Evolutionary conservation across 805 yeast genomes (phyloP).

Genomic region (Metschnikowia rubicola): DNA sequence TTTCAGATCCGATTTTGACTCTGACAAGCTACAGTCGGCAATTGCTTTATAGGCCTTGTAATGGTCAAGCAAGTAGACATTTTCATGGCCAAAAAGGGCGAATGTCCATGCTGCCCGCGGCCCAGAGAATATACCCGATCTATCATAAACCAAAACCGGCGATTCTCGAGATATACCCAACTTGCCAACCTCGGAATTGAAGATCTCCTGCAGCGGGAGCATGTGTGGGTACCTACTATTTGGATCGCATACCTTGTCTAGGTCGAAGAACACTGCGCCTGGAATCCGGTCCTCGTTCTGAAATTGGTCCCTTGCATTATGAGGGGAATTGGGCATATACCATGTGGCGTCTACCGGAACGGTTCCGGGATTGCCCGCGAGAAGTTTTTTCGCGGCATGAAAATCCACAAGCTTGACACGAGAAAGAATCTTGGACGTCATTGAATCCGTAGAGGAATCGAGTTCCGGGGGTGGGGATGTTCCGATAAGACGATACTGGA

Average conservation of each 20-base stretch:
- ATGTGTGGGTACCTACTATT: slow-evolving; percentile 79
- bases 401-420: no score
- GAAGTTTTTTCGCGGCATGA: slow-evolving; percentile 3
- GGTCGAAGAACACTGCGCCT: slow-evolving; percentile 16
- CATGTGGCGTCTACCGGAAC: slow-evolving; percentile 85
- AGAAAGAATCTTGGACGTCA: no score
- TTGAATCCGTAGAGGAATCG: no score
- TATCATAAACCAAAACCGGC: slow-evolving; percentile 76
- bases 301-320: slow-evolving; percentile 58
- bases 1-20: slow-evolving; percentile 13
- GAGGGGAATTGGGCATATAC: slow-evolving; percentile 78
- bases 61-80: slow-evolving; percentile 68
- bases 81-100: slow-evolving; percentile 69
- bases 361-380: slow-evolving; percentile 17
- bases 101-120: slow-evolving; percentile 95
- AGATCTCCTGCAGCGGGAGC: slow-evolving; percentile 65
- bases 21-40: slow-evolving; percentile 8
- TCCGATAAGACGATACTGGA: no score
- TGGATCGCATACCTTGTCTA: slow-evolving; percentile 27
- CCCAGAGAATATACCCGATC: slow-evolving; percentile 77
- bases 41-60: slow-evolving; percentile 49
- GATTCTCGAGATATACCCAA: slow-evolving; percentile 59
- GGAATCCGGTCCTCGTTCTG: slow-evolving; percentile 48
- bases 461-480: no score
- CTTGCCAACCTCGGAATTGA: slow-evolving; percentile 48